Conservation (phyloP, 2,329 filamentous ascomycete species). For the Hysterium pulicare region DNA sequence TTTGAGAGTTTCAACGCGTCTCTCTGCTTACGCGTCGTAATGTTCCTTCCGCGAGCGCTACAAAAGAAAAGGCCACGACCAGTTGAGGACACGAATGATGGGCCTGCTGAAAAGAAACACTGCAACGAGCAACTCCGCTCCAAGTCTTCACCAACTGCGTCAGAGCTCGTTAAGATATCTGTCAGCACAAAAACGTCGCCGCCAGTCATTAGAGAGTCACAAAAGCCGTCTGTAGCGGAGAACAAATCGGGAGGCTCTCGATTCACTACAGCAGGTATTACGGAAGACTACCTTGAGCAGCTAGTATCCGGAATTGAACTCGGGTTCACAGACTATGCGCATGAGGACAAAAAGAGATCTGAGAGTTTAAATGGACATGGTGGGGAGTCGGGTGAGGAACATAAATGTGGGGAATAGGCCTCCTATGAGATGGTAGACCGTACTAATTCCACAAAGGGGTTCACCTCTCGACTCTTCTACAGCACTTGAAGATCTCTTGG, state of each 20-base stretch:
- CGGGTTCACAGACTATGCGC: constrained; percentile 36
- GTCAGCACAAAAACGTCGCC: not conserved
- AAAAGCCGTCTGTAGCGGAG: too few species aligned
- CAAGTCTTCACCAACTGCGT: not conserved
- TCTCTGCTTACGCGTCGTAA: constrained; percentile 5
- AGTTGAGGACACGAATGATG: too few species aligned
- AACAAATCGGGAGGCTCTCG: not conserved
- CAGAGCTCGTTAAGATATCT: not conserved
- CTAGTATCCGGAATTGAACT: constrained; percentile 30
- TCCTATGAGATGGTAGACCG: not conserved
- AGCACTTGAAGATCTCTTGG: constrained; percentile 24
- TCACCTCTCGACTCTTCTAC: constrained; percentile 30
- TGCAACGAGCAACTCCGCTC: constrained; percentile 10
- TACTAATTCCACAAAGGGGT: constrained; percentile 16
- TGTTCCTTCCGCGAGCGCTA: constrained; percentile 33
- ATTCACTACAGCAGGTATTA: constrained; percentile 18
- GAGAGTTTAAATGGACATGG: not conserved
- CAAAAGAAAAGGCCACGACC: constrained; percentile 22
- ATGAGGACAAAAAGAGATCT: constrained; percentile 20
- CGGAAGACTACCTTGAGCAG: constrained; percentile 26
- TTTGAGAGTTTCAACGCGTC: not conserved
- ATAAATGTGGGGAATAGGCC: constrained; percentile 18
- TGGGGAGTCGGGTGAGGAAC: constrained; percentile 5
- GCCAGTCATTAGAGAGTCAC: too few species aligned
- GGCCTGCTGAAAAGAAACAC: constrained; percentile 5